Evolutionary conservation across 495 filamentous ascomycete genomes (phyloP).

Genomic region (Massariosphaeria phaeospora): DNA sequence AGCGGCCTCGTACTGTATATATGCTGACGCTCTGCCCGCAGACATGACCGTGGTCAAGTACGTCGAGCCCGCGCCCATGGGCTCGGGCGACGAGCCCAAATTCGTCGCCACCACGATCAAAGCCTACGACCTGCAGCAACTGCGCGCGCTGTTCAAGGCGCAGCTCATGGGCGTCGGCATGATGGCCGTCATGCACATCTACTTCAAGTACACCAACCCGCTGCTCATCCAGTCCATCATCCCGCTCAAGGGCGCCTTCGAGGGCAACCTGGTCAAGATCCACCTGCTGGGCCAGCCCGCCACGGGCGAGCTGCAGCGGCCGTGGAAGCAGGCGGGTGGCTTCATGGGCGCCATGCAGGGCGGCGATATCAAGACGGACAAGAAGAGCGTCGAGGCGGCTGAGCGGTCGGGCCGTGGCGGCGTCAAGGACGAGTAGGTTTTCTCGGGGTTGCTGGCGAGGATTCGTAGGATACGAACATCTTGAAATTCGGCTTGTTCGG

Average conservation of each 20-base stretch:
- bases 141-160: constrained; percentile 73
- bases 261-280: constrained; percentile 92
- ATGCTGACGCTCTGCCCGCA: constrained; percentile 37
- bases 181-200: constrained; percentile 98
- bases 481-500: neutral
- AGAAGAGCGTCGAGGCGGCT: constrained; percentile 70
- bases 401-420: constrained; percentile 42
- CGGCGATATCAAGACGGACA: constrained; percentile 79
- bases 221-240: constrained; percentile 98
- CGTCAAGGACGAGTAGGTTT: constrained; percentile 43
- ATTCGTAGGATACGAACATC: neutral
- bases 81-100: constrained; percentile 85
- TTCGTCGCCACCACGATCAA: constrained; percentile 92
- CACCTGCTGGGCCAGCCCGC: constrained; percentile 89
- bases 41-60: constrained; percentile 98
- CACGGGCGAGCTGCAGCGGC: constrained; percentile 83
- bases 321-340: constrained; percentile 82
- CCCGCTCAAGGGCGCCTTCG: constrained; percentile 89
- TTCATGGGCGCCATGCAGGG: constrained; percentile 67
- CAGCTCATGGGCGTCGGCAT: constrained; percentile 94
- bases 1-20: neutral
- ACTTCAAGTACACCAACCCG: constrained; percentile 99
- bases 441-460: neutral
- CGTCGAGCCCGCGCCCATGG: constrained; percentile 89
- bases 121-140: constrained; percentile 83